Evolutionary conservation across 345 rosid species (phyloP), one percentile per base, ranked within the genome.

Genomic region (Populus pruinosa): DNA sequence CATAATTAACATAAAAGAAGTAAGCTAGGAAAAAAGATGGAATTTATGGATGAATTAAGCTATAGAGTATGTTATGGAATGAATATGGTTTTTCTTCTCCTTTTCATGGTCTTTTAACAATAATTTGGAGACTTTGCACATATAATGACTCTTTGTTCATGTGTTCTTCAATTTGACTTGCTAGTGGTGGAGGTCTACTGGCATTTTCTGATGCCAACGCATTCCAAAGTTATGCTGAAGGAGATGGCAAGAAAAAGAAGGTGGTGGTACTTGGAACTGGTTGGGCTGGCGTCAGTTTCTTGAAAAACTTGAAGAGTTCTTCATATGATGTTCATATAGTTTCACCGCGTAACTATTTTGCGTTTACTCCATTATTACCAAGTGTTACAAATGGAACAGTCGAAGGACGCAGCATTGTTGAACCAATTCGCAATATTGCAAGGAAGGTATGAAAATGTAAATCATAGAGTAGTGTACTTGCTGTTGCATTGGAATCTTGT

Each of bases 401-500:
- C 0, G 97, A 94, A 79, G 93, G 97, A 27, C 95, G 98, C 21
- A 94, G 98, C 88, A 81, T 94, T 23, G 95, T 94, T 1, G 95
- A 94, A 78, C 97, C 98, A 1, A 83, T 92, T 76, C 92, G 88
- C 66, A 87, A 82, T 41, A 91, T 94, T 47, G 70, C 89, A 43
- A 84, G 78, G 75, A 90, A 90, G 90, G 96, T 91, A 72, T 18
- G 68, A 47, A 4, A 16, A 38, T 7, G 70, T 29, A 68, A 31
- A 29, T 17, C 21, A 67, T 18, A 67, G 20, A 0, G 36, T 8
- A 18, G 14, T 66, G 69, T 66, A 53, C 25, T 61, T 9, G 27
- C 25, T n/a, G 73, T n/a, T 62, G 36, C 17, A 0, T 59, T 31
- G 27, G 13, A 33, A 11, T 53, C 11, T 47, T 47, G 50, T 47